Evolutionary conservation across 257 asterid genomes (phyloP).

Genomic region (Scutellaria galericulata): DNA sequence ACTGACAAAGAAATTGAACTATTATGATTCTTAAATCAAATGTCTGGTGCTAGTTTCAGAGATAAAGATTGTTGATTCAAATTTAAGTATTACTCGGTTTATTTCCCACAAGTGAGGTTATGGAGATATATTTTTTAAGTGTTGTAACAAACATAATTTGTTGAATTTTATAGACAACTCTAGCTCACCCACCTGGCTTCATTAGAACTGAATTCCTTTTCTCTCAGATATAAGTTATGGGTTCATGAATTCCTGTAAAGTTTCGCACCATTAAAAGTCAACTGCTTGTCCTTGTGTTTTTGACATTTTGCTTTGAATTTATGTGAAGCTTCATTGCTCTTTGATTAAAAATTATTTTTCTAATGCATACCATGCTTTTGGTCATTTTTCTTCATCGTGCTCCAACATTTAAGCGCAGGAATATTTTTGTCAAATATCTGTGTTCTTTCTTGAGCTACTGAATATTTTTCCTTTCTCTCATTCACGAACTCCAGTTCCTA

Average conservation of each 20-base stretch:
- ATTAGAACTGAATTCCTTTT: neutral
- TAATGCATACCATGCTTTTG: neutral
- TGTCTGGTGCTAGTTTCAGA: neutral
- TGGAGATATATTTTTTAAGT: neutral
- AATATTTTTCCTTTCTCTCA: neutral
- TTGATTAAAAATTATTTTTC: neutral
- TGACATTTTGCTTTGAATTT: neutral
- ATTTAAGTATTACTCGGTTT: neutral
- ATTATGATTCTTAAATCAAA: neutral
- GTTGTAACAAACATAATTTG: neutral
- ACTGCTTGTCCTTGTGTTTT: constrained; percentile 15
- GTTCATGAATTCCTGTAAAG: neutral
- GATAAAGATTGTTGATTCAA: neutral
- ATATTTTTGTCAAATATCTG: neutral
- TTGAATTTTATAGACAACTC: neutral
- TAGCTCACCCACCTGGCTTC: constrained; percentile 18
- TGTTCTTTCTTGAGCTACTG: neutral
- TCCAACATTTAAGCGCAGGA: neutral
- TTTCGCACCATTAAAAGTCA: neutral
- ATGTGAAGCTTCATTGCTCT: constrained; percentile 21
- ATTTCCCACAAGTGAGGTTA: too few species aligned
- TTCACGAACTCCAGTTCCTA: neutral
- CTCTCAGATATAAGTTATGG: neutral
- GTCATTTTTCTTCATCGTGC: neutral
- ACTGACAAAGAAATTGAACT: neutral